Percentiles rank a stretch among this genome's conserved stretches.
These are phyloP conservation scores for Asterionellopsis glacialis DNA, from an alignment of 108 stramenopile species.

Conservation along the genomic window DNA sequence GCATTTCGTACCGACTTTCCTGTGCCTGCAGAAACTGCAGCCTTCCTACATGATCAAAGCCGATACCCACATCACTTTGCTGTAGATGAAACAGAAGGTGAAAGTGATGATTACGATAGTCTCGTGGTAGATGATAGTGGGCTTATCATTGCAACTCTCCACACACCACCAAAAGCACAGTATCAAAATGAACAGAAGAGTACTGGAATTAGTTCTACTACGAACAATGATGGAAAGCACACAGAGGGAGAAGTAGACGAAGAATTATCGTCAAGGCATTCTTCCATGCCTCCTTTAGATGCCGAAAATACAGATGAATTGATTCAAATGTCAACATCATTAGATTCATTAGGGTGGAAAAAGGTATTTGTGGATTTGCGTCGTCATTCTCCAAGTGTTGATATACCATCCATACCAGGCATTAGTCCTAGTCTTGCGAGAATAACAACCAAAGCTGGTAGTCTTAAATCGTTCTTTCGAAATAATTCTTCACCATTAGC, in stretches of 20 bases:
- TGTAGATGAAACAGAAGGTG: slow-evolving; percentile 6
- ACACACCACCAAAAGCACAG: slow-evolving; percentile 17
- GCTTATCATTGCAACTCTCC: slow-evolving; percentile 18
- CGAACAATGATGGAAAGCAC: slow-evolving; percentile 1
- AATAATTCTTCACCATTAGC: not conserved
- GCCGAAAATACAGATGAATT: slow-evolving; percentile 24
- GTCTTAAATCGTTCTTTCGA: no score
- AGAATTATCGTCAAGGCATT: not conserved
- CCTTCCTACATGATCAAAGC: slow-evolving; percentile 62
- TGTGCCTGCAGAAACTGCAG: slow-evolving; percentile 75
- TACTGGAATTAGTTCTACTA: not conserved
- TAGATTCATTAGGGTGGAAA: slow-evolving; percentile 84
- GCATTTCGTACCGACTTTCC: slow-evolving; percentile 88
- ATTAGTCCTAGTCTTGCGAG: slow-evolving; percentile 9
- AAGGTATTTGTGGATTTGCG: slow-evolving; percentile 85
- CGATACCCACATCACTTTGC: slow-evolving; percentile 49
- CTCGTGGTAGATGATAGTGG: slow-evolving; percentile 10
- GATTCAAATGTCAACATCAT: slow-evolving; percentile 54
- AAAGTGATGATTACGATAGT: slow-evolving; percentile 7
- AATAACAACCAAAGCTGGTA: no score
- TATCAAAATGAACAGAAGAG: not conserved
- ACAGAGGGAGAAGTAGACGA: not conserved
- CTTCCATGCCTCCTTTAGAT: not conserved
- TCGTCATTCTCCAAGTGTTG: slow-evolving; percentile 38
- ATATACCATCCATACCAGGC: slow-evolving; percentile 12